Conservation (phyloP, 257 asterid species). For the Cynanchum wilfordii region DNA sequence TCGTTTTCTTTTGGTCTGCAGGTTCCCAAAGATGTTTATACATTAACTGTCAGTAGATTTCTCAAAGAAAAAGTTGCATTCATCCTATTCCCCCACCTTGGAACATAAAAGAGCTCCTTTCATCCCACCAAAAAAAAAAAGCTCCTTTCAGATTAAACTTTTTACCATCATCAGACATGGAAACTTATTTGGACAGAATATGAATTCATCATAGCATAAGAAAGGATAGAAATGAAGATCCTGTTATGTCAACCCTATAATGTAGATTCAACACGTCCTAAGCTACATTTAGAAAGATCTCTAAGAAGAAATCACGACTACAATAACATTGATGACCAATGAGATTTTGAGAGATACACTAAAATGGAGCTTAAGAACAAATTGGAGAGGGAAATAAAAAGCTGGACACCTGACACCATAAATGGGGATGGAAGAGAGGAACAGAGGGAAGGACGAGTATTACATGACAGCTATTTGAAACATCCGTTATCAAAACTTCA, state of each 20-base stretch:
- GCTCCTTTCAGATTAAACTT: neutral
- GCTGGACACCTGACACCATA: neutral
- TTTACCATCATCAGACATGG: neutral
- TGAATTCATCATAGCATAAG: neutral
- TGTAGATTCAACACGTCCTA: neutral
- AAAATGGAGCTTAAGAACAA: neutral
- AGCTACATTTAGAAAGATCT: neutral
- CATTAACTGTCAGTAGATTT: neutral
- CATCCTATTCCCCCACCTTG: neutral
- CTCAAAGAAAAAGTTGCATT: neutral
- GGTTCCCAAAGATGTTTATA: constrained; percentile 10
- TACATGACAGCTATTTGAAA: neutral
- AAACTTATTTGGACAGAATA: neutral
- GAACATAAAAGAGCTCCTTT: too few species aligned
- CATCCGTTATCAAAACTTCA: neutral
- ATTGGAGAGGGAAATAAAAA: neutral
- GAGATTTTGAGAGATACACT: neutral
- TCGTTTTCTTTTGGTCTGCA: constrained; percentile 84
- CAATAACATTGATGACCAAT: neutral
- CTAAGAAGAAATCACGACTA: neutral
- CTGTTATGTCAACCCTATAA: neutral
- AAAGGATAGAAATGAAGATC: neutral
- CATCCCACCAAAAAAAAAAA: too few species aligned
- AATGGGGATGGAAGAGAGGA: neutral
- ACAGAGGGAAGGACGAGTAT: neutral